Conservation (phyloP, 1,284 basidiomycete genomes). For the Trichosporon sp. region DNA sequence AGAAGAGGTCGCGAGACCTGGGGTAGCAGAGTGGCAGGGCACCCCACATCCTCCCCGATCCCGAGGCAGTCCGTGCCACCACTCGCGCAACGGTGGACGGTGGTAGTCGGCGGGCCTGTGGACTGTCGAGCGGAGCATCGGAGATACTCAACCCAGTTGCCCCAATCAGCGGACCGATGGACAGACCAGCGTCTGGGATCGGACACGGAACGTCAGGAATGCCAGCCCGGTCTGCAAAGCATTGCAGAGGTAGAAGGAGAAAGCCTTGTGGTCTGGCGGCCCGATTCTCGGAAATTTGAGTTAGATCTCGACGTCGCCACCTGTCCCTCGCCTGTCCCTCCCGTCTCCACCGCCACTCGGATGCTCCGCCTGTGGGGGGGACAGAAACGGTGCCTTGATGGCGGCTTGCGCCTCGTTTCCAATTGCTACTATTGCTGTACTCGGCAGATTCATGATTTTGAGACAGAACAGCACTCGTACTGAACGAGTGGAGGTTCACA, state of each 20-base stretch:
- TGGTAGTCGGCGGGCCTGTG: neutral
- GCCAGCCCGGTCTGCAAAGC: too few relatives aligned
- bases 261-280: too few relatives aligned
- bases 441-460: neutral
- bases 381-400: neutral
- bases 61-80: too few relatives aligned
- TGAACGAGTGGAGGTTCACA: neutral
- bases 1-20: neutral
- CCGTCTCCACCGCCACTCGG: neutral
- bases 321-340: too few relatives aligned
- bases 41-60: neutral
- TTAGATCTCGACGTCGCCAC: neutral
- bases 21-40: too few relatives aligned
- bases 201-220: too few relatives aligned
- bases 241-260: neutral
- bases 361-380: neutral
- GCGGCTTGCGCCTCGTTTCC: neutral
- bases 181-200: too few relatives aligned
- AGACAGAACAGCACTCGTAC: neutral
- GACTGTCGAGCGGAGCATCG: neutral
- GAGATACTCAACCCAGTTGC: neutral
- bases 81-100: neutral
- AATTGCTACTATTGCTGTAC: neutral
- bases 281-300: conserved; percentile 2
- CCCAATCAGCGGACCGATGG: neutral